phyloP scores from a whole-genome alignment of 1,139 yeast species.

The Debaryomycetaceae sp. region DNA sequence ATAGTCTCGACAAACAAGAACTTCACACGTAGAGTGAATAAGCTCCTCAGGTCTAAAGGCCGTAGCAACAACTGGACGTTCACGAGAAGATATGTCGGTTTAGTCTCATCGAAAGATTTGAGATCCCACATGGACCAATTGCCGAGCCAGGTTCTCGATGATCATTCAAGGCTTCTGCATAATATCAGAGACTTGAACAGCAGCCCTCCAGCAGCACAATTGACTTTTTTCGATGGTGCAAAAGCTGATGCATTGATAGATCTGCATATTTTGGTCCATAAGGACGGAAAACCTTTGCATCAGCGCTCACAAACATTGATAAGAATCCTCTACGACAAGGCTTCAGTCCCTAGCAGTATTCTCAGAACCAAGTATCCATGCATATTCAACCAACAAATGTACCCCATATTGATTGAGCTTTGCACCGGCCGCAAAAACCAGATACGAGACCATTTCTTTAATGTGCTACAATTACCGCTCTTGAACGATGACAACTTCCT shows the following conservation, averaged over 20 bases:
- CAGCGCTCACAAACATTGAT: slow-evolving; percentile 1
- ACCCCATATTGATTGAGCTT: slow-evolving; percentile 19
- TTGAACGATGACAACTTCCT: slow-evolving; percentile 23
- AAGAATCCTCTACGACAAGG: slow-evolving; percentile 8
- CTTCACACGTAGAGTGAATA: slow-evolving; percentile 12
- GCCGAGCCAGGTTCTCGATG: neutral
- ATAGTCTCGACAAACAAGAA: slow-evolving; percentile 17
- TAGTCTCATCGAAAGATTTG: slow-evolving; percentile 7
- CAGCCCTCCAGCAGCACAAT: neutral
- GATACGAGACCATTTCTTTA: slow-evolving; percentile 21
- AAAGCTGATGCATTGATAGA: neutral
- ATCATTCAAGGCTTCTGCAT: neutral
- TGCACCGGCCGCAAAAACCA: slow-evolving; percentile 25
- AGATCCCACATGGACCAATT: neutral
- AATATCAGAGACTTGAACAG: neutral
- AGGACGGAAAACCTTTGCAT: neutral
- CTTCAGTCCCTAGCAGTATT: slow-evolving; percentile 4
- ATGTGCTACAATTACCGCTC: slow-evolving; percentile 16
- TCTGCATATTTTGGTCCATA: neutral
- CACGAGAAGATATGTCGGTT: slow-evolving; percentile 19
- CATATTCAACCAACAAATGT: slow-evolving; percentile 9
- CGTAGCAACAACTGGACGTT: slow-evolving; percentile 4
- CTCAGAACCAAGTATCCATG: slow-evolving; percentile 10
- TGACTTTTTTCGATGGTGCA: neutral
- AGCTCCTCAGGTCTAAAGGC: slow-evolving; percentile 7